Evolutionary conservation across 257 asterid genomes (phyloP), one percentile per base, ranked within the genome.

Genomic region (Jaltomata sinuosa): DNA sequence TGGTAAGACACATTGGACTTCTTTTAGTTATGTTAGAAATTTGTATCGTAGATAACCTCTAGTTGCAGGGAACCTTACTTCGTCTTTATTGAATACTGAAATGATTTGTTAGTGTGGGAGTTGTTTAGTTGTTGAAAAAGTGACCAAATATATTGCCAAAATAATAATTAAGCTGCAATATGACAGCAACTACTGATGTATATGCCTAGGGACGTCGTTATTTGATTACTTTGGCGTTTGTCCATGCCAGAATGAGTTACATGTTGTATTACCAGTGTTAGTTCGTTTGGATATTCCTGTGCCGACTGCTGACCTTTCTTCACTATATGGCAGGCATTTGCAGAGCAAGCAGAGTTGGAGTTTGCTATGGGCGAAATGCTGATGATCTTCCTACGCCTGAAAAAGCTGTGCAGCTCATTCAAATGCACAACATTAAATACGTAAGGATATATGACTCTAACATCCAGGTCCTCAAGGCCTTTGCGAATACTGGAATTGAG

Each of bases 351-450:
- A 91, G 78, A 42, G 69, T 95, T 45, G 99, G 99, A 78, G 89
- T 97, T 62, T 97, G 99, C 92, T 97, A 97, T 38, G 98, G 99
- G 68, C 89, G 99, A 89, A 97, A 97, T 83, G 99, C 98, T 1
- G 99, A 97, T 76, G 98, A 97, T 85, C 93, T 97, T 10, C 99
- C 98, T 31, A 91, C 98, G n/a, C 97, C 98, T 5, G 98, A 97
- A 83, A 95, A 95, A 90, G 98, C 90, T 1, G 98, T 92, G 50
- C 94, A 97, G 87, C 93, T 97, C 80, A 90, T 97, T 89, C 93
- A 91, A 87, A 92, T 78, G 38, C 98, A 95, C 89, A 92, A 95
- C 85, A 89, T 97, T 6, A 95, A 90, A 83, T 87, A 89, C 27
- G 97, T 89, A 53, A 85, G 99, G 68, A 97, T 95, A 62, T 97